Evolutionary conservation across 208 protist genomes (phyloP).

Genomic region (Trypanosomatidae sp.): DNA sequence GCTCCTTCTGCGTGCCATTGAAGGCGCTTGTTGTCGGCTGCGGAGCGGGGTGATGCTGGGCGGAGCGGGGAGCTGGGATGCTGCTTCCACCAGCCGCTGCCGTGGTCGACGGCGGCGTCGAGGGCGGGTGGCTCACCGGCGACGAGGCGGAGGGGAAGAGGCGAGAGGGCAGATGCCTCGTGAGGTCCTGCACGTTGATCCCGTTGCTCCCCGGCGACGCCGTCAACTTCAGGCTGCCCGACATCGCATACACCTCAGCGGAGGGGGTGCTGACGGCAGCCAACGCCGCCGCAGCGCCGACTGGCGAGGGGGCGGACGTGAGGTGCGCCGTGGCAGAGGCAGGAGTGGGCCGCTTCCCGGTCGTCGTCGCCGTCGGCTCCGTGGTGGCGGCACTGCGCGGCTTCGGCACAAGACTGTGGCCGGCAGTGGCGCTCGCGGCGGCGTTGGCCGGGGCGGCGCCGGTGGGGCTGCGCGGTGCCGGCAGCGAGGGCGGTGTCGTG

Average conservation of each 20-base stretch:
- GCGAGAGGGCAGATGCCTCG: conserved; percentile 28
- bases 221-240: conserved; percentile 33
- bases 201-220: conserved; percentile 26
- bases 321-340: conserved; percentile 39
- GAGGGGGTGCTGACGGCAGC: background rate
- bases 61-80: conserved; percentile 35
- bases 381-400: conserved; percentile 40
- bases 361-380: conserved; percentile 1
- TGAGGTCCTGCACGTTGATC: conserved; percentile 43
- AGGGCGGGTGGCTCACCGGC: background rate
- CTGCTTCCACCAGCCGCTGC: conserved; percentile 14
- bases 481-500: conserved; percentile 10
- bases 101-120: conserved; percentile 1
- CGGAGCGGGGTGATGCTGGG: conserved; percentile 11
- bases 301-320: conserved; percentile 14
- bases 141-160: conserved; percentile 9
- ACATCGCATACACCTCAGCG: too few species aligned
- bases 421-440: background rate
- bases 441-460: background rate
- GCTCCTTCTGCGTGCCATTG: conserved; percentile 1
- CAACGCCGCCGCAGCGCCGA: background rate
- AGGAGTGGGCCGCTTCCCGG: conserved; percentile 16
- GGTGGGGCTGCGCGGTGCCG: background rate
- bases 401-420: conserved; percentile 34
- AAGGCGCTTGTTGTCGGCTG: background rate